These are phyloP conservation scores for Lizanozyma gosingica DNA, from an alignment of 1,139 yeast species.

Conservation along the genomic window DNA sequence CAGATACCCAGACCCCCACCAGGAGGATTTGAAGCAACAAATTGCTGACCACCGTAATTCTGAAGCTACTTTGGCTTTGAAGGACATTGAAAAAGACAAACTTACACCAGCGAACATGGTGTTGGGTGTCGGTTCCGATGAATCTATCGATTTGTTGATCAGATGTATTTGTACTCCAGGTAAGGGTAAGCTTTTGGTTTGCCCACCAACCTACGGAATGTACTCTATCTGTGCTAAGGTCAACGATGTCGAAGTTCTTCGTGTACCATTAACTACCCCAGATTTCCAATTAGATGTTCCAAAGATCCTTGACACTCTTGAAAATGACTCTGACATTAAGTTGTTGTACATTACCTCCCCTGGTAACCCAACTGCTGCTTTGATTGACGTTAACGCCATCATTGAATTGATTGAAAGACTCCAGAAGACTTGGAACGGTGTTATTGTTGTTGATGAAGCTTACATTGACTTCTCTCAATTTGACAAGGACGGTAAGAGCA, in stretches of 20 bases:
- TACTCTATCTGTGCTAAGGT: slow-evolving; percentile 83
- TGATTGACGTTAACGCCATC: slow-evolving; percentile 42
- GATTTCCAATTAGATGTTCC: slow-evolving; percentile 61
- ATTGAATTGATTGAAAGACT: slow-evolving; percentile 42
- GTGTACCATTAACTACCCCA: slow-evolving; percentile 52
- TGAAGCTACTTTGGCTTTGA: slow-evolving; percentile 22
- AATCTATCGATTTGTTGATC: slow-evolving; percentile 81
- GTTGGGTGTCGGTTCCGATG: slow-evolving; percentile 96
- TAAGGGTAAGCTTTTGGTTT: slow-evolving; percentile 66
- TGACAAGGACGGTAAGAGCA: slow-evolving; percentile 24
- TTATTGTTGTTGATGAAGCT: slow-evolving; percentile 89
- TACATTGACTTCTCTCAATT: slow-evolving; percentile 74
- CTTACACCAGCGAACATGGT: slow-evolving; percentile 66
- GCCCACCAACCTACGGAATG: slow-evolving; percentile 99
- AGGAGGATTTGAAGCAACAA: slow-evolving; percentile 63
- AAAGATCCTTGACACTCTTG: slow-evolving; percentile 43
- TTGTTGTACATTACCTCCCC: slow-evolving; percentile 87
- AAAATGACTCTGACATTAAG: slow-evolving; percentile 53
- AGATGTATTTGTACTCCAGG: slow-evolving; percentile 83
- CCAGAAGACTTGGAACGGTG: slow-evolving; percentile 52
- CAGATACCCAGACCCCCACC: slow-evolving; percentile 97
- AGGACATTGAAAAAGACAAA: slow-evolving; percentile 12
- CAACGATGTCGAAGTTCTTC: slow-evolving; percentile 72
- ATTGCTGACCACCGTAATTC: slow-evolving; percentile 63
- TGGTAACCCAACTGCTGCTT: slow-evolving; percentile 91